Evolutionary conservation across 192 early-diverging fungal genomes (phyloP).

Genomic region (Coemansia sp.): DNA sequence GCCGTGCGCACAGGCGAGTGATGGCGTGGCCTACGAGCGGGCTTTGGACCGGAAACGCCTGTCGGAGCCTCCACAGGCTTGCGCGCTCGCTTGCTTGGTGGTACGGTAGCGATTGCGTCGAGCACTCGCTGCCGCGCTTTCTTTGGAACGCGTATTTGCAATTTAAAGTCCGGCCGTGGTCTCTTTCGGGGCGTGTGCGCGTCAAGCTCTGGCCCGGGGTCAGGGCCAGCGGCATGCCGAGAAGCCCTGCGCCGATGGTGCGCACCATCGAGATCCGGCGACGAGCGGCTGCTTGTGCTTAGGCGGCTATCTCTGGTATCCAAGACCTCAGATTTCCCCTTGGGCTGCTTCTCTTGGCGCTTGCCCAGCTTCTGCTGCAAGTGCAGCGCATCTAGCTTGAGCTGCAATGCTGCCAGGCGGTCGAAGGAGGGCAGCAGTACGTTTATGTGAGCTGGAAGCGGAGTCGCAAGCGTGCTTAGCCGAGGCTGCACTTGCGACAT

Average conservation of each 20-base stretch:
- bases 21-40: not conserved
- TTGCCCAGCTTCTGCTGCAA: slow-evolving; percentile 6
- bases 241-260: not conserved
- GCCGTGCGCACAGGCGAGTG: not conserved
- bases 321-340: not conserved
- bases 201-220: not conserved
- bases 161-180: slow-evolving; percentile 10
- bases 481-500: slow-evolving; percentile 29
- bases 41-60: not conserved
- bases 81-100: slow-evolving; percentile 19
- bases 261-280: not conserved
- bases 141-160: slow-evolving; percentile 42
- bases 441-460: slow-evolving; percentile 23
- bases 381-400: slow-evolving; percentile 5
- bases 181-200: slow-evolving; percentile 16
- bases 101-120: slow-evolving; percentile 18
- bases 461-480: slow-evolving; percentile 2
- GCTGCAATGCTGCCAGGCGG: slow-evolving; percentile 8
- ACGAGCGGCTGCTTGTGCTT: not conserved
- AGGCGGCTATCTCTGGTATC: not conserved
- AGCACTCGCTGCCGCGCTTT: slow-evolving; percentile 32
- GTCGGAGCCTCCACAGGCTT: slow-evolving; percentile 2
- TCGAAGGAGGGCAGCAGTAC: slow-evolving; percentile 15
- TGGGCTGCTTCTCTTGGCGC: slow-evolving; percentile 6
- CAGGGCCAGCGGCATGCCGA: not conserved